These are phyloP conservation scores for Solanum boliviense DNA, from an alignment of 257 asterid species.

Conservation along the genomic window DNA sequence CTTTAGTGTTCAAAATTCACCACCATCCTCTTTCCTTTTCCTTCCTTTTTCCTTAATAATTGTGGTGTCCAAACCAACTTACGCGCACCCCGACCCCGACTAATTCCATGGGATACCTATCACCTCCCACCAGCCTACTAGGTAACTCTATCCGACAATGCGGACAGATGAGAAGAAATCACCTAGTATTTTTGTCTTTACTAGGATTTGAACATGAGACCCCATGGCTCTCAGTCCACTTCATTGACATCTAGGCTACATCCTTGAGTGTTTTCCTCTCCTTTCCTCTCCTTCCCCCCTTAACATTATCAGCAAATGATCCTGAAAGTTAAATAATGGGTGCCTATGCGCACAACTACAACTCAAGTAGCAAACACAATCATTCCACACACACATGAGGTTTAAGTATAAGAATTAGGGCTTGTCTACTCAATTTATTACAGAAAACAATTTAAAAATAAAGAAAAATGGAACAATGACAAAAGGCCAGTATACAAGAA, in stretches of 20 bases:
- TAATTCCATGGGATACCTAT: background rate
- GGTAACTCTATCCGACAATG: background rate
- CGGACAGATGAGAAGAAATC: background rate
- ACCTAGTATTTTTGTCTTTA: background rate
- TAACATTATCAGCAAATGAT: background rate
- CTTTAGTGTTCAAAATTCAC: background rate
- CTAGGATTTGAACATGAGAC: background rate
- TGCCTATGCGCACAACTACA: background rate
- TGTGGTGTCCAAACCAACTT: background rate
- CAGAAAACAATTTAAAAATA: background rate
- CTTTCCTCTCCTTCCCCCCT: background rate
- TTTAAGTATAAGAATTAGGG: background rate
- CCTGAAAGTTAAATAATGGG: background rate
- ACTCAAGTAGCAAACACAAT: background rate
- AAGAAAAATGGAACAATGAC: background rate
- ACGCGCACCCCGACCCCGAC: background rate
- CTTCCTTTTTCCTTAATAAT: background rate
- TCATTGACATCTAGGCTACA: background rate
- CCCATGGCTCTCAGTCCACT: background rate
- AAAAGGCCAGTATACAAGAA: background rate
- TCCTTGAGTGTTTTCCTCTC: background rate
- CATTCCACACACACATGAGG: background rate
- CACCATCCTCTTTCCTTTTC: background rate
- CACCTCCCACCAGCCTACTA: background rate
- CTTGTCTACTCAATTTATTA: background rate